phyloP scores from a whole-genome alignment of 305 asterid genomes.

The Nicotiana rustica region DNA sequence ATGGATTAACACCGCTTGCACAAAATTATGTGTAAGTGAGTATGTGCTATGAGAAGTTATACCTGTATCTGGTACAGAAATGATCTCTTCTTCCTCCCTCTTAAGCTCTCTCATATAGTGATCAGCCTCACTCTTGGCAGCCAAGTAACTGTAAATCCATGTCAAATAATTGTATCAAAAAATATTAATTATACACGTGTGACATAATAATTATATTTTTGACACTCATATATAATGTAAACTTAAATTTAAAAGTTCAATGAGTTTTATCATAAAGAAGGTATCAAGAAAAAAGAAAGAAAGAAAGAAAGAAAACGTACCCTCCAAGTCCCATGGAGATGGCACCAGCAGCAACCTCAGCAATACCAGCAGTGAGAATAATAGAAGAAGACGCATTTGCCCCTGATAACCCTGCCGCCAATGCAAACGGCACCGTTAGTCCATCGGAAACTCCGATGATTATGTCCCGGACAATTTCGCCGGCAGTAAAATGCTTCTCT shows the following conservation, averaged over 20 bases:
- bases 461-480: constrained; percentile 86
- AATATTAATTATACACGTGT: no score
- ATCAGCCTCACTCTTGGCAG: constrained; percentile 95
- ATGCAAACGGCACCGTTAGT: constrained; percentile 93
- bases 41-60: background rate
- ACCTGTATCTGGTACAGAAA: constrained; percentile 90
- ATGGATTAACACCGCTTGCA: background rate
- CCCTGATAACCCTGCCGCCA: constrained; percentile 95
- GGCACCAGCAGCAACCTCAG: constrained; percentile 97
- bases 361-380: constrained; percentile 92
- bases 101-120: constrained; percentile 81
- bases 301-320: constrained; percentile 39
- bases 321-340: constrained; percentile 99
- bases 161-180: background rate
- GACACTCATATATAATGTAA: no score
- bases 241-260: no score
- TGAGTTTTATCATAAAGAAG: no score
- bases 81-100: constrained; percentile 88
- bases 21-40: background rate
- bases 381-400: constrained; percentile 90
- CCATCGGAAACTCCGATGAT: constrained; percentile 97
- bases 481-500: constrained; percentile 92
- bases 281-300: background rate
- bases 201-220: no score
- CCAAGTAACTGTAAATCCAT: constrained; percentile 64